A percentile compares a stretch with the other conserved stretches of the same genome.
These are phyloP conservation scores for Saccharomycopsis guyanensis DNA, from an alignment of 805 yeast genomes.

Conservation along the genomic window DNA sequence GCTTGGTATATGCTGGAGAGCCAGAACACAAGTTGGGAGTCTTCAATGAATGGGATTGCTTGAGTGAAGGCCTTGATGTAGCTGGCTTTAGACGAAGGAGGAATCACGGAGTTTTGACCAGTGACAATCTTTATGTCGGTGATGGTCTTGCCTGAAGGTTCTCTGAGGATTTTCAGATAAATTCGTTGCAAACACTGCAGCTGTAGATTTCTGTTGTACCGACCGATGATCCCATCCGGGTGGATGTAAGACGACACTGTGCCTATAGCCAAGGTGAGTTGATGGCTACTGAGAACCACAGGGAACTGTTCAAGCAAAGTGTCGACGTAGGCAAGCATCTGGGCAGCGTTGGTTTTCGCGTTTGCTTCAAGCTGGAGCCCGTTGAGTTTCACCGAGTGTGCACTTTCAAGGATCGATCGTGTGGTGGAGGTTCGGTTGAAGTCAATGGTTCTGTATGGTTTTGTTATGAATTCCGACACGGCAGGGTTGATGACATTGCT, in stretches of 20 bases:
- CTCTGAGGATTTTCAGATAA: slow-evolving; percentile 1
- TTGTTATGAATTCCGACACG: slow-evolving; percentile 9
- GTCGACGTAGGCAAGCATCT: slow-evolving; percentile 8
- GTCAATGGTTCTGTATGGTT: slow-evolving; percentile 16
- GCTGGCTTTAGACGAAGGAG: slow-evolving; percentile 13
- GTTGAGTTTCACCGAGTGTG: slow-evolving; percentile 16
- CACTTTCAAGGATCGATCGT: slow-evolving; percentile 13
- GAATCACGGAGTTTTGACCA: background rate
- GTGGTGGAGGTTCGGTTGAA: slow-evolving; percentile 9
- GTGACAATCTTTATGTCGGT: background rate
- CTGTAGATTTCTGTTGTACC: slow-evolving; percentile 7
- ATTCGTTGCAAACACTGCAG: slow-evolving; percentile 3
- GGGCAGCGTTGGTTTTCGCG: slow-evolving; percentile 6
- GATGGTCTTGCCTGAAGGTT: slow-evolving; percentile 7
- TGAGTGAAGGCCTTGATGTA: slow-evolving; percentile 11
- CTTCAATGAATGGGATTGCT: slow-evolving; percentile 16
- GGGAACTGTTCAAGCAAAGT: slow-evolving; percentile 18
- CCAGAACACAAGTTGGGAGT: slow-evolving; percentile 3
- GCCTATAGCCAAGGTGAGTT: slow-evolving; percentile 12
- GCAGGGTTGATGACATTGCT: slow-evolving; percentile 13
- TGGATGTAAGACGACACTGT: slow-evolving; percentile 8
- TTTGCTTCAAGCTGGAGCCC: slow-evolving; percentile 15
- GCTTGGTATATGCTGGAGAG: slow-evolving; percentile 7
- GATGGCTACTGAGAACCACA: slow-evolving; percentile 15
- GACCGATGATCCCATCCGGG: slow-evolving; percentile 11